Conservation (phyloP, 2,329 filamentous ascomycete species). For the Colletotrichum cuscutae region DNA sequence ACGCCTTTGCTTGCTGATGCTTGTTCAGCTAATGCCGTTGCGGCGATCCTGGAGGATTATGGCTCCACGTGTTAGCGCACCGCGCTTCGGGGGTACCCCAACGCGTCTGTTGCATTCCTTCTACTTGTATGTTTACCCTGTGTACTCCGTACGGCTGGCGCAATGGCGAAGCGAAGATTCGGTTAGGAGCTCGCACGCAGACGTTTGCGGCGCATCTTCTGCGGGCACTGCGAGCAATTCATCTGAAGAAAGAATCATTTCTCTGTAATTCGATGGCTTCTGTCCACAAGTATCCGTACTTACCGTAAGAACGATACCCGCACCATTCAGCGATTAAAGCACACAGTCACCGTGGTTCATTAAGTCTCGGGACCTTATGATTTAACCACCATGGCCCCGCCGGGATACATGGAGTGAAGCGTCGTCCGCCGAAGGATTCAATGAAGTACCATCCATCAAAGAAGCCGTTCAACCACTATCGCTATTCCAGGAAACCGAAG, state of each 20-base stretch:
- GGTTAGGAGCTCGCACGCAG: background rate
- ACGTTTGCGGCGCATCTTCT: background rate
- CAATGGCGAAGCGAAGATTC: background rate
- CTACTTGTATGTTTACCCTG: background rate
- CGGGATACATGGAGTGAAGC: background rate
- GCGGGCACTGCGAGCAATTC: background rate
- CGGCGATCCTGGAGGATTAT: slow-evolving; percentile 2
- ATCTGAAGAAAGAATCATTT: background rate
- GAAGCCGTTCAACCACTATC: background rate
- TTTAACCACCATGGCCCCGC: background rate
- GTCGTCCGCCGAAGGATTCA: background rate
- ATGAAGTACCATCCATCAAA: background rate
- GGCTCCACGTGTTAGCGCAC: slow-evolving; percentile 12
- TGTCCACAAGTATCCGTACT: background rate
- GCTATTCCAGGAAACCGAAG: background rate
- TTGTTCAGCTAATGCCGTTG: background rate
- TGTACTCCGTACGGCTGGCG: background rate
- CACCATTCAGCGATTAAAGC: background rate
- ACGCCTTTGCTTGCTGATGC: background rate
- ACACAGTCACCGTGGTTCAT: background rate
- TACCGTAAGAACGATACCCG: background rate
- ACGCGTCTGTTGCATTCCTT: background rate
- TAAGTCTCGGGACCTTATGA: background rate
- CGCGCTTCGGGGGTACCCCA: background rate
- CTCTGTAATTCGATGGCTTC: background rate